phyloP scores from a whole-genome alignment of 2,329 filamentous ascomycete species.

The Pyricularia sp. region DNA sequence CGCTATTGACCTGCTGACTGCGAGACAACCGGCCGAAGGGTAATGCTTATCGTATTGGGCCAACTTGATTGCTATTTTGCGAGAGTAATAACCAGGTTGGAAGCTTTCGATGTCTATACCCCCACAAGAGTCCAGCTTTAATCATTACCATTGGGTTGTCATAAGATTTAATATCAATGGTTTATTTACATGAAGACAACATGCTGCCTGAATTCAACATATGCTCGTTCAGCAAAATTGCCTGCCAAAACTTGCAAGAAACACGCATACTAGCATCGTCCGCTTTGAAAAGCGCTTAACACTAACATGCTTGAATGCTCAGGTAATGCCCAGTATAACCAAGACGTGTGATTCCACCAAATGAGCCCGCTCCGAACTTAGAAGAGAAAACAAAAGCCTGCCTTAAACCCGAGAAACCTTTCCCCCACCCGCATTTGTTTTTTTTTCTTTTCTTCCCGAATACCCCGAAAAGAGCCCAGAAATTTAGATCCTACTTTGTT shows the following conservation, averaged over 20 bases:
- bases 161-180: neutral
- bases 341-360: neutral
- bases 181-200: neutral
- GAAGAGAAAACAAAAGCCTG: neutral
- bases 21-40: neutral
- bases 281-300: neutral
- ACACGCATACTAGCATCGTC: neutral
- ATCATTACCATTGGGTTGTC: neutral
- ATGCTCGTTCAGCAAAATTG: neutral
- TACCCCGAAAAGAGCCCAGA: neutral
- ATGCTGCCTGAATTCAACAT: neutral
- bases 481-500: conserved; percentile 14
- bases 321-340: neutral
- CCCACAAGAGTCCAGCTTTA: neutral
- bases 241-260: neutral
- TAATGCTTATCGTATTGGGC: neutral
- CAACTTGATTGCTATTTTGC: neutral
- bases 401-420: neutral
- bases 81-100: neutral
- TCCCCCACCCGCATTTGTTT: no score
- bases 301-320: neutral
- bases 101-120: neutral
- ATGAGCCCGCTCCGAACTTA: neutral
- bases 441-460: neutral
- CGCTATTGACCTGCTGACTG: neutral